Evolutionary conservation across 306 rosid species (phyloP).

Genomic region (Arachis stenosperma): DNA sequence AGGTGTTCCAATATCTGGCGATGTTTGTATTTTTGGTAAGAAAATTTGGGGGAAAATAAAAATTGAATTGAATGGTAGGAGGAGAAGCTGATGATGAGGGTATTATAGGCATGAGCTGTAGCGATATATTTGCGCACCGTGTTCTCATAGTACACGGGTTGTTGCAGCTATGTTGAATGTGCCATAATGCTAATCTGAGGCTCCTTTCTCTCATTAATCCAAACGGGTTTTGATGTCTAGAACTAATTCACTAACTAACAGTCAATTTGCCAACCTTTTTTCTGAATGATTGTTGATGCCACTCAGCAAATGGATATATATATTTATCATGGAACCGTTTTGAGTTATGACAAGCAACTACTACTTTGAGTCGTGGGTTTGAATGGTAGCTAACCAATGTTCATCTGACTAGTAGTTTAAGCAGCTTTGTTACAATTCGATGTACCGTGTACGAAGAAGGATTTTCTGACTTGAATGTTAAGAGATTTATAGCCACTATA

Average conservation of each 20-base stretch:
- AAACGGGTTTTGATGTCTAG: too few relatives aligned
- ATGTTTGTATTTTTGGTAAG: neutral
- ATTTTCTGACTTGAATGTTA: conserved; percentile 5
- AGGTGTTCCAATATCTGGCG: neutral
- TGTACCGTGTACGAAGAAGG: too few relatives aligned
- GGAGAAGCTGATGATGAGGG: conserved; percentile 48
- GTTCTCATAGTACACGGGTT: conserved; percentile 54
- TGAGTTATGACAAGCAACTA: neutral
- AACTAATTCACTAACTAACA: too few relatives aligned
- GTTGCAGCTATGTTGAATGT: conserved; percentile 69
- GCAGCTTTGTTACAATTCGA: too few relatives aligned
- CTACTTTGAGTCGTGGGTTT: conserved; percentile 42
- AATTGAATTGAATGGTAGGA: neutral
- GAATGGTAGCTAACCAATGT: conserved; percentile 23
- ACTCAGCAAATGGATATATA: too few relatives aligned
- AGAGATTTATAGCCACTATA: neutral
- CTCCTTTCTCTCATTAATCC: neutral
- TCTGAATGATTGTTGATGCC: too few relatives aligned
- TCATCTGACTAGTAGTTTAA: conserved; percentile 49
- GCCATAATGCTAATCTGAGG: conserved; percentile 90
- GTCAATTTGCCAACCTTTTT: too few relatives aligned
- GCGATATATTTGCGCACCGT: conserved; percentile 60
- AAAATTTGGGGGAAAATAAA: conserved; percentile 2
- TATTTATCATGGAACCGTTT: too few relatives aligned
- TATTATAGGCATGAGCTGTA: conserved; percentile 51